Conservation (phyloP, 2,329 filamentous ascomycete genomes). For the Aspergillaceae sp. region DNA sequence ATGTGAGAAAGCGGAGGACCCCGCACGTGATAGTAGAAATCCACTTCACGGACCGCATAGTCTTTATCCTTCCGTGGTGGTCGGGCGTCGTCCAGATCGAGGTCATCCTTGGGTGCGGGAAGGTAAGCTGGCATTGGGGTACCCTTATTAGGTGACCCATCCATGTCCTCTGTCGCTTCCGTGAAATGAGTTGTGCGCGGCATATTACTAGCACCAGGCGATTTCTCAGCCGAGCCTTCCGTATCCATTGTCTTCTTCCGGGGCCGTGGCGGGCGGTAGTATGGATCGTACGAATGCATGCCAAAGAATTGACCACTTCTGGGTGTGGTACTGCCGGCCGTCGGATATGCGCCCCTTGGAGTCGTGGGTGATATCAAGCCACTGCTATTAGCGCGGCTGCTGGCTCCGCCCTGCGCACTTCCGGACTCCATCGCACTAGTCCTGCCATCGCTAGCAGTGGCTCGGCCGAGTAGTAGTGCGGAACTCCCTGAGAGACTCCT, state of each 20-base stretch:
- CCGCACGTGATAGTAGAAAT: slow-evolving; percentile 91
- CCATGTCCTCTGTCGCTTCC: slow-evolving; percentile 6
- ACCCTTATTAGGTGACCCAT: slow-evolving; percentile 31
- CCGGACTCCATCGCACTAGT: slow-evolving; percentile 46
- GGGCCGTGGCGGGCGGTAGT: slow-evolving; percentile 75
- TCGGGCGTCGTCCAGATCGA: slow-evolving; percentile 43
- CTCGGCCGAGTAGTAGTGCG: slow-evolving; percentile 50
- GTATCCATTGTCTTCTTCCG: slow-evolving; percentile 56
- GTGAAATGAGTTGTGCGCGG: background rate
- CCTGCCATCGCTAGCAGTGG: slow-evolving; percentile 36
- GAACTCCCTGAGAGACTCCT: slow-evolving; percentile 56
- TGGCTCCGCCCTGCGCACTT: slow-evolving; percentile 38
- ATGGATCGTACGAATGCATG: slow-evolving; percentile 59
- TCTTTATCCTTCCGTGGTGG: slow-evolving; percentile 69
- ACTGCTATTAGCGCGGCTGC: slow-evolving; percentile 51
- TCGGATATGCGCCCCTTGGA: slow-evolving; percentile 53
- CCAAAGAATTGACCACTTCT: slow-evolving; percentile 36
- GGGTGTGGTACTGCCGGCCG: slow-evolving; percentile 36
- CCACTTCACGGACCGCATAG: slow-evolving; percentile 87
- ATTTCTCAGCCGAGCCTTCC: slow-evolving; percentile 30
- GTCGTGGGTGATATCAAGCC: slow-evolving; percentile 63
- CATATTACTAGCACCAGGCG: slow-evolving; percentile 34
- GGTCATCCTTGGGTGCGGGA: slow-evolving; percentile 45
- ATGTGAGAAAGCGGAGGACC: slow-evolving; percentile 78
- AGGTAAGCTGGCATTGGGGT: slow-evolving; percentile 49